These are phyloP conservation scores for Ilyonectria robusta DNA, from an alignment of 2,329 filamentous ascomycete genomes.

Conservation along the genomic window DNA sequence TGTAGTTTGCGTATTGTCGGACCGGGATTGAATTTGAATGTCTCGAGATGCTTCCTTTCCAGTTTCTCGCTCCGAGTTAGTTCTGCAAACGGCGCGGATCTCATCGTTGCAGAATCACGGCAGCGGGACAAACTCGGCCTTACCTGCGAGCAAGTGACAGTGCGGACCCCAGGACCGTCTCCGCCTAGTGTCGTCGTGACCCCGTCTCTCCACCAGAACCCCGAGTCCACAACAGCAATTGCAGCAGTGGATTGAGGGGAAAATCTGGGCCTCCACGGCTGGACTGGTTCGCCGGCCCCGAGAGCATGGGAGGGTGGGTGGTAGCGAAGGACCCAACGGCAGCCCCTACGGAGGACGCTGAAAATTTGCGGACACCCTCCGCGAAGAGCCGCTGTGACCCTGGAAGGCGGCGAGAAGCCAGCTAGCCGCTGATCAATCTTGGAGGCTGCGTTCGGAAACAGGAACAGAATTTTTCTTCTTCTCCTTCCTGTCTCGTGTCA, in stretches of 20 bases:
- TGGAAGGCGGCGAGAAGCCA: neutral
- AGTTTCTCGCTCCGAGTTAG: neutral
- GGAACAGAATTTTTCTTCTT: neutral
- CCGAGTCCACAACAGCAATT: conserved; percentile 5
- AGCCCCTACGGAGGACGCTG: neutral
- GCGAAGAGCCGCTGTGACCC: neutral
- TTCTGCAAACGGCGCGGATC: neutral
- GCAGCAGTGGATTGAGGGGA: conserved; percentile 13
- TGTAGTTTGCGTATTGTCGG: neutral
- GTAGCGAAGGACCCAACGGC: conserved; percentile 3
- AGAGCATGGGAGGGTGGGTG: conserved; percentile 2
- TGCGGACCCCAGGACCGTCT: neutral
- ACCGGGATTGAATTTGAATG: neutral
- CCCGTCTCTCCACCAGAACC: neutral
- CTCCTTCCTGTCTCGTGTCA: neutral
- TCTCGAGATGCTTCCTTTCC: neutral
- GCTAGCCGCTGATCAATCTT: neutral
- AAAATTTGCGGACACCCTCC: conserved; percentile 8
- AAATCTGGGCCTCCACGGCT: conserved; percentile 13
- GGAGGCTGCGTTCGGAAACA: neutral
- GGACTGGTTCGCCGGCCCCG: conserved; percentile 28
- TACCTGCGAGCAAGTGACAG: conserved; percentile 10
- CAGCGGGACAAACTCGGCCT: conserved; percentile 22
- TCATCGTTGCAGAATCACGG: neutral
- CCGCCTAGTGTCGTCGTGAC: neutral